These are phyloP conservation scores for Mycena olivaceomarginata DNA, from an alignment of 768 basidiomycete species.

Conservation along the genomic window DNA sequence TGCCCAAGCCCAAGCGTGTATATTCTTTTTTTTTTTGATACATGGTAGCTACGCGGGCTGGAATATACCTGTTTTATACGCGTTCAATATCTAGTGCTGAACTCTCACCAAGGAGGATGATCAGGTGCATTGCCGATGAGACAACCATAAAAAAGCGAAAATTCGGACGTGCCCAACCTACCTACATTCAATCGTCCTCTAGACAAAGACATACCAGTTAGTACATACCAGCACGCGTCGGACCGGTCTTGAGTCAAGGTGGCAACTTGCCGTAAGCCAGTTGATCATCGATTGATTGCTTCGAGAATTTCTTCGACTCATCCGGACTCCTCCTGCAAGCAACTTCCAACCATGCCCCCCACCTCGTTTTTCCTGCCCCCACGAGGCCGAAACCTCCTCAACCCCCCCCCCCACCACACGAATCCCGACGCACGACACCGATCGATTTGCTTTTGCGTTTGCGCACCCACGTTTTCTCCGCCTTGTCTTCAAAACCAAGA, in stretches of 20 bases:
- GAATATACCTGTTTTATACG: neutral
- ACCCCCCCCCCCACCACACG: neutral
- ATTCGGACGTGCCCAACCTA: too few relatives aligned
- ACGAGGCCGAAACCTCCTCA: neutral
- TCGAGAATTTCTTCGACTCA: slow-evolving; percentile 24
- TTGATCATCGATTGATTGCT: slow-evolving; percentile 26
- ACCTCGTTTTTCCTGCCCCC: slow-evolving; percentile 11
- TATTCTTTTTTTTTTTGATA: too few relatives aligned
- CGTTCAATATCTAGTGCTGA: neutral
- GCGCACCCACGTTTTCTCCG: slow-evolving; percentile 18
- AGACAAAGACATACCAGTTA: too few relatives aligned
- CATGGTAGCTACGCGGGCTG: neutral
- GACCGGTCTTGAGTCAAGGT: too few relatives aligned
- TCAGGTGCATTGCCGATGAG: too few relatives aligned
- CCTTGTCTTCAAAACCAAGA: neutral
- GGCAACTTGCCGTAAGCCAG: neutral
- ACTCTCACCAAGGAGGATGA: too few relatives aligned
- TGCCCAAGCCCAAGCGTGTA: too few relatives aligned
- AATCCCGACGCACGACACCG: neutral
- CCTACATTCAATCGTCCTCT: too few relatives aligned
- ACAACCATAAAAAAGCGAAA: too few relatives aligned
- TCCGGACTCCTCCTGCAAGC: neutral
- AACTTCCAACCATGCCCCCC: slow-evolving; percentile 22
- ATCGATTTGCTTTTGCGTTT: slow-evolving; percentile 3
- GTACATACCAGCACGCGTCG: too few relatives aligned